Base-by-base conservation (phyloP, 2,329 filamentous ascomycete species). In the Westerdykella sp. region DNA sequence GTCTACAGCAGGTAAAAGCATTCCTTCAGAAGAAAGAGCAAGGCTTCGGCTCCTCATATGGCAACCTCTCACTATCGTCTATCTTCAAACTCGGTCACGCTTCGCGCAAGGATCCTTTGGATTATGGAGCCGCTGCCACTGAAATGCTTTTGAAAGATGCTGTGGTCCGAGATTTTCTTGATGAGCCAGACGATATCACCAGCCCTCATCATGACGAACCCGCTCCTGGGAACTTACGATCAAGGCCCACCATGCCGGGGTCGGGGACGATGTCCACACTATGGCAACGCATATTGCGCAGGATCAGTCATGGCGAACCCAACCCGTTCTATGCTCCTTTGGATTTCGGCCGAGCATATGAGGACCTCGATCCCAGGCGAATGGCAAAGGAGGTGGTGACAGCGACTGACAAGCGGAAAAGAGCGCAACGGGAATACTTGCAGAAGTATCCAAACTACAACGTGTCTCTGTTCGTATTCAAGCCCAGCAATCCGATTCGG, bases 101-200 rank as follows among this genome's bases (percentile, higher is more conserved):
- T 57, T 71, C 79, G 54, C 75, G 77, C 25, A 83, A 81, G 56
- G 93, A 97, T 61, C 90, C 91, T 2, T 73, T 97, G 13, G 90
- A 96, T 61, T 95, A 95, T 62, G 90, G 90, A 2, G 86, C 86
- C 16, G 89, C 88, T 6, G 90, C 88, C 42, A 85, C 95, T 63
- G 93, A 97, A 63, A 95, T 97, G 89, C 76, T 98, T 39, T 76
- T 97, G 37, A 97, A 97, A 62, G 91, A 97, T 66, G 88, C 89
- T 1, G 89, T 98, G 21, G 91, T 98, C 6, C 84, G 83, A 39
- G 93, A 97, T 57, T 98, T 98, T 49, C 77, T 98, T 4, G 89
- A 97, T 56, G 88, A 94, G 45, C 52, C 74, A 76, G 49, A 70
- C 76, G 58, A 62, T 6, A 40, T 42, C 10, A 37, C 45, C 7